Evolutionary conservation across 148 eudicot genomes (phyloP).

Genomic region (Chenopodium suecicum): DNA sequence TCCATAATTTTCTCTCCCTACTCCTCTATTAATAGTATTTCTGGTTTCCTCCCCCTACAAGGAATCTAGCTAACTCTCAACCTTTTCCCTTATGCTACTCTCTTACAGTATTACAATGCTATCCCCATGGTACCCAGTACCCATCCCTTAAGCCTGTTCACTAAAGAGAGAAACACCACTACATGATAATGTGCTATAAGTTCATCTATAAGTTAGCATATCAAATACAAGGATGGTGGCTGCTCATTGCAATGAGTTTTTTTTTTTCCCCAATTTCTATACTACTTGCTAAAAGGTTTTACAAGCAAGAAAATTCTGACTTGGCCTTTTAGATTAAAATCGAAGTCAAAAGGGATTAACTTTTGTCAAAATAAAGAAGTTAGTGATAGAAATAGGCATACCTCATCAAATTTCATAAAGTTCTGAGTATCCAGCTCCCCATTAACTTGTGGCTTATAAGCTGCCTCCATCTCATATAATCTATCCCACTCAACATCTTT

Average conservation of each 20-base stretch:
- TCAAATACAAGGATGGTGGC: background rate
- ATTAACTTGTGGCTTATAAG: conserved; percentile 83
- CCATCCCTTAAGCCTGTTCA: background rate
- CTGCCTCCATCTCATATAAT: conserved; percentile 92
- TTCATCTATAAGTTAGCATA: background rate
- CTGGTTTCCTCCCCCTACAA: background rate
- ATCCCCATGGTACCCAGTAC: background rate
- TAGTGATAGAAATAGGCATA: conserved; percentile 24
- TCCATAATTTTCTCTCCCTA: background rate
- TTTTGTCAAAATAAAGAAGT: background rate
- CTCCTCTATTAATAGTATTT: background rate
- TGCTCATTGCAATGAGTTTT: background rate
- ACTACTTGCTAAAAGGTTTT: background rate
- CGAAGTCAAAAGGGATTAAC: background rate
- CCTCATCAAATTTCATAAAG: conserved; percentile 98
- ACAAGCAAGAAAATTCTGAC: background rate
- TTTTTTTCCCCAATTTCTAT: no score
- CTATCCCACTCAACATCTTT: conserved; percentile 78
- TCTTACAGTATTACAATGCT: background rate
- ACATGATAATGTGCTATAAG: background rate
- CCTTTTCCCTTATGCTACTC: background rate
- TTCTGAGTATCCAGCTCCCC: conserved; percentile 95
- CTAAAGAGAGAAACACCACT: background rate
- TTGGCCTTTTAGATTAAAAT: background rate
- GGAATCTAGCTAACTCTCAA: background rate